phyloP scores from a whole-genome alignment of 2,329 filamentous ascomycete species.

The Leptographium wingfieldii region DNA sequence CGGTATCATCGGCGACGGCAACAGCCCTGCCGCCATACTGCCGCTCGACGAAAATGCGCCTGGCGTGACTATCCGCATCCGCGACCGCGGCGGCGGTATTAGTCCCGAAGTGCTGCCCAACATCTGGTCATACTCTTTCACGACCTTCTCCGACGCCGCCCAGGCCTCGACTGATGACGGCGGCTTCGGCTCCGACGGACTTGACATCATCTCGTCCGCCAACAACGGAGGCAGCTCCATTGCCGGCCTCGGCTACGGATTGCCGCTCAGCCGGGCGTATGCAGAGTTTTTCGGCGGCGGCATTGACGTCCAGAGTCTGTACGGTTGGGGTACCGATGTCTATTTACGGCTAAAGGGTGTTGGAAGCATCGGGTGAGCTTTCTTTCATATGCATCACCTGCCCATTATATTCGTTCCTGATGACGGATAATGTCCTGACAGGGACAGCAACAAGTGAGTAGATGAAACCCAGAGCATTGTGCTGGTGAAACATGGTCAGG shows the following conservation, averaged over 20 bases:
- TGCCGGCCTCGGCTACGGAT: constrained; percentile 82
- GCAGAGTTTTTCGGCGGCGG: constrained; percentile 97
- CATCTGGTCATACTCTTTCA: constrained; percentile 97
- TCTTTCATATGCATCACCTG: background rate
- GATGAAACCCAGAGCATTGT: background rate
- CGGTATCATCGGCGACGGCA: background rate
- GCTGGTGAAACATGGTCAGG: background rate
- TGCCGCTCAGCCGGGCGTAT: constrained; percentile 84
- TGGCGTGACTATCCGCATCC: constrained; percentile 87
- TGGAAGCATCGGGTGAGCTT: constrained; percentile 33
- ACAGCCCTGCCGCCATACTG: constrained; percentile 26
- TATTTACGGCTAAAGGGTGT: constrained; percentile 54
- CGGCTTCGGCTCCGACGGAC: constrained; percentile 41
- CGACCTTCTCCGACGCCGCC: constrained; percentile 70
- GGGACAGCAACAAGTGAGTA: background rate
- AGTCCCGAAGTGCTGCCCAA: constrained; percentile 68
- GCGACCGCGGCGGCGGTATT: constrained; percentile 91
- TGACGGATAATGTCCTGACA: background rate
- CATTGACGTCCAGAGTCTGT: constrained; percentile 87
- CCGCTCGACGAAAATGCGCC: constrained; percentile 55
- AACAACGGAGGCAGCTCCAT: constrained; percentile 70
- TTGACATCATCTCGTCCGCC: constrained; percentile 62
- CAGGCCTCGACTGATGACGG: constrained; percentile 26
- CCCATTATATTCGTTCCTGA: background rate
- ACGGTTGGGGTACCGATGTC: constrained; percentile 76